A percentile compares a stretch with the other conserved stretches of the same genome.
Evolutionary conservation across 2,329 filamentous ascomycete genomes (phyloP).

Genomic region (Colletotrichum siamense): DNA sequence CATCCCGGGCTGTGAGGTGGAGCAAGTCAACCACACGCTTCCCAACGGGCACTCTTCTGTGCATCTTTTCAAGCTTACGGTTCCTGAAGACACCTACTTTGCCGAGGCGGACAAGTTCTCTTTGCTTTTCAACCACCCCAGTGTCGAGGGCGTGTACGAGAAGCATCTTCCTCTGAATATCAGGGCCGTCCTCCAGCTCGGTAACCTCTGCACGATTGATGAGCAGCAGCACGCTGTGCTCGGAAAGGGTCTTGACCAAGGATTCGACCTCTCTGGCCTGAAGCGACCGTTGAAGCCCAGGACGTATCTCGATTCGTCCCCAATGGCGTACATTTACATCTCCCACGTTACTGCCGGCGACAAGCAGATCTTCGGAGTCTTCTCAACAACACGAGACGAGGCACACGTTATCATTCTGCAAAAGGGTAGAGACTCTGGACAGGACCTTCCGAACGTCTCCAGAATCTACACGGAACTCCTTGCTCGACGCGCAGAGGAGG

Average conservation of each 20-base stretch:
- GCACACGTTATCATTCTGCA: constrained; percentile 91
- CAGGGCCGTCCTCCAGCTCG: constrained; percentile 86
- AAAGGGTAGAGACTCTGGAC: constrained; percentile 74
- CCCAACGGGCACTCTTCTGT: constrained; percentile 95
- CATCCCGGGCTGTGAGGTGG: constrained; percentile 83
- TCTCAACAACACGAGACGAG: constrained; percentile 81
- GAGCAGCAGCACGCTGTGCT: constrained; percentile 88
- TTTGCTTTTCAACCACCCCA: constrained; percentile 86
- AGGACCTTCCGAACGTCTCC: constrained; percentile 88
- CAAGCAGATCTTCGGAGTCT: constrained; percentile 89
- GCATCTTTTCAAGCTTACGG: constrained; percentile 91
- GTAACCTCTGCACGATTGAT: constrained; percentile 92
- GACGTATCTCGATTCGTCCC: constrained; percentile 76
- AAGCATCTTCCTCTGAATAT: constrained; percentile 88
- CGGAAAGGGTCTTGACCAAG: constrained; percentile 89
- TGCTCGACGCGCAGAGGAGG: constrained; percentile 67
- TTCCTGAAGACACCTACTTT: constrained; percentile 87
- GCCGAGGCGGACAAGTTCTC: constrained; percentile 84
- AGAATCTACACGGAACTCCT: constrained; percentile 86
- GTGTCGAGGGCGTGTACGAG: constrained; percentile 97
- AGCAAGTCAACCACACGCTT: constrained; percentile 91
- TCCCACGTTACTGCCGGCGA: constrained; percentile 93
- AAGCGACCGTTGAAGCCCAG: constrained; percentile 67
- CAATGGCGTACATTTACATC: constrained; percentile 85
- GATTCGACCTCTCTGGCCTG: constrained; percentile 84